Conservation (phyloP, 1,139 yeast genomes). For the Blastobotrys raffinosifermentans region DNA sequence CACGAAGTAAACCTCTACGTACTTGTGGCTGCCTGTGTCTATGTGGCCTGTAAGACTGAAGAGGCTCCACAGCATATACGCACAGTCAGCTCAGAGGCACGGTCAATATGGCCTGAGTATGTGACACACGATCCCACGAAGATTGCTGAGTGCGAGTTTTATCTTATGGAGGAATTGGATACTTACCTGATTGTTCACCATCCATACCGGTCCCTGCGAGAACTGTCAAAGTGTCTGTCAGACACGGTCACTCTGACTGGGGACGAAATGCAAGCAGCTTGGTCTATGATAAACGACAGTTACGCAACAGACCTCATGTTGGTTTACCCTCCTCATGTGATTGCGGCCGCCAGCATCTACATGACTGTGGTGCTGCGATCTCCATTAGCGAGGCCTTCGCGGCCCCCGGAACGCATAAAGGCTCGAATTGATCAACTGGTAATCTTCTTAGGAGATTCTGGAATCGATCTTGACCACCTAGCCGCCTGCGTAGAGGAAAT, state of each 20-base stretch:
- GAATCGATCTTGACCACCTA: conserved; percentile 68
- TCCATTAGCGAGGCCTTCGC: conserved; percentile 27
- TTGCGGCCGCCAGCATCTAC: conserved; percentile 78
- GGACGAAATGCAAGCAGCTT: conserved; percentile 75
- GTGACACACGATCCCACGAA: conserved; percentile 88
- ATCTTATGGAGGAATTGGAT: conserved; percentile 82
- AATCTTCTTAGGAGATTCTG: conserved; percentile 64
- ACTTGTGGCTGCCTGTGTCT: conserved; percentile 76
- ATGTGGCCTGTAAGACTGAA: conserved; percentile 88
- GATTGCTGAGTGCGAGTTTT: conserved; percentile 95
- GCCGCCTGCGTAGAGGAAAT: conserved; percentile 80
- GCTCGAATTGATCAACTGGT: conserved; percentile 44
- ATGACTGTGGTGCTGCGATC: conserved; percentile 57
- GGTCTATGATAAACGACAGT: conserved; percentile 89
- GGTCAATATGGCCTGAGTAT: conserved; percentile 91
- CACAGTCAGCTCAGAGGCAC: conserved; percentile 73
- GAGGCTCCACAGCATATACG: conserved; percentile 94
- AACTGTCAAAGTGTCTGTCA: conserved; percentile 45
- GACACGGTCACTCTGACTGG: conserved; percentile 39
- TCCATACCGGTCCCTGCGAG: conserved; percentile 73
- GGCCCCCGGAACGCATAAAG: conserved; percentile 30
- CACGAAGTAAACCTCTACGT: conserved; percentile 79
- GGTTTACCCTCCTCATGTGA: conserved; percentile 83
- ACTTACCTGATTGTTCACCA: conserved; percentile 78
- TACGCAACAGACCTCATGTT: conserved; percentile 82